These are phyloP conservation scores for Debaryomyces coudertii DNA, from an alignment of 1,139 yeast species.

Conservation along the genomic window DNA sequence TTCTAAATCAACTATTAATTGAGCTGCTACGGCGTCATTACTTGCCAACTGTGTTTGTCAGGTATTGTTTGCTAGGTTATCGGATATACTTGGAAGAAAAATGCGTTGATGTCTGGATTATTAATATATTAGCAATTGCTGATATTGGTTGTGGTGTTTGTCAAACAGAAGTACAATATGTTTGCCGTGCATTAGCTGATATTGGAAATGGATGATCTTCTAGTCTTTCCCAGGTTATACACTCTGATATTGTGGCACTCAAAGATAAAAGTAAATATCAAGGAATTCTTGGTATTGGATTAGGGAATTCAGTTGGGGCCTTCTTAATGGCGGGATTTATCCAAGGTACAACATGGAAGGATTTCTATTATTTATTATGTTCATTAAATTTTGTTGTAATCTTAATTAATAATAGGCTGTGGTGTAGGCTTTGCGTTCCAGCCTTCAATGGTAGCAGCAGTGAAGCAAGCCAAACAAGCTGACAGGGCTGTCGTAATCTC, in stretches of 20 bases:
- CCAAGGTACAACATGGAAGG: constrained; percentile 51
- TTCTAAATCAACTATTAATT: constrained; percentile 44
- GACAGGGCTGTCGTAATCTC: constrained; percentile 62
- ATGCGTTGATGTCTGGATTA: constrained; percentile 36
- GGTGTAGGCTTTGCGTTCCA: constrained; percentile 42
- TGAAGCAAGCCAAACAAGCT: constrained; percentile 52
- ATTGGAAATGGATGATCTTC: constrained; percentile 50
- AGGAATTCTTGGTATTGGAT: constrained; percentile 55
- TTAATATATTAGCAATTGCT: constrained; percentile 35
- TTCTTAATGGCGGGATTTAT: constrained; percentile 57
- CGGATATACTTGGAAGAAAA: constrained; percentile 50
- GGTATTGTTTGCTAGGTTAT: constrained; percentile 46
- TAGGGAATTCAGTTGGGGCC: constrained; percentile 62
- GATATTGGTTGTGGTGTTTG: constrained; percentile 49
- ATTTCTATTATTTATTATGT: constrained; percentile 49
- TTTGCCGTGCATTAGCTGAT: constrained; percentile 50
- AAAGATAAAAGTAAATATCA: constrained; percentile 50
- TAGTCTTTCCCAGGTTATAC: constrained; percentile 43
- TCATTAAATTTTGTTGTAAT: constrained; percentile 42
- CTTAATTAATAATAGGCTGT: constrained; percentile 43
- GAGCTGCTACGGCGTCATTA: constrained; percentile 56
- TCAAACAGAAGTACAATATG: constrained; percentile 40
- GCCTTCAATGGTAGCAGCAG: constrained; percentile 55
- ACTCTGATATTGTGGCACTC: constrained; percentile 47
- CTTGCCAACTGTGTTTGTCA: constrained; percentile 51